Conservation (phyloP, 106 monocot genomes). For the Iris macrosiphon region DNA sequence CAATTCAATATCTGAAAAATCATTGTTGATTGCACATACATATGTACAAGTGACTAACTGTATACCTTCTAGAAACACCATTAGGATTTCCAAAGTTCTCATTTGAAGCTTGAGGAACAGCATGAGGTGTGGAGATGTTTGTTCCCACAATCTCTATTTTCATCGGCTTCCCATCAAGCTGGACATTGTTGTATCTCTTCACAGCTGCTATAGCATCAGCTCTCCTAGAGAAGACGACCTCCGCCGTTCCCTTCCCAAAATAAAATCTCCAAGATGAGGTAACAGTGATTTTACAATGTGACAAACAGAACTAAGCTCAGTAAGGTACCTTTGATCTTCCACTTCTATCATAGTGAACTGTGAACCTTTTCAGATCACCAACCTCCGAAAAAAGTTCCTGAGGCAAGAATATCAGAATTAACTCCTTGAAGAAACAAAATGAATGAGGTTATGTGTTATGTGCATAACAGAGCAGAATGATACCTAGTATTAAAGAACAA, state of each 20-base stretch:
- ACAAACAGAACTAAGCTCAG: not conserved
- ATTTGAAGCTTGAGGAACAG: conserved; percentile 27
- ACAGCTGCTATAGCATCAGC: conserved; percentile 81
- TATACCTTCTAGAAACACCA: conserved; percentile 55
- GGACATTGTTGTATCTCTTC: conserved; percentile 98
- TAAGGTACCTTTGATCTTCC: conserved; percentile 79
- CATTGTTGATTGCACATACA: too few species aligned
- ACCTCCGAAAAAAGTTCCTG: conserved; percentile 95
- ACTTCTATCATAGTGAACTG: conserved; percentile 87
- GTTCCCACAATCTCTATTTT: conserved; percentile 90
- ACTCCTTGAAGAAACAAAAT: too few species aligned
- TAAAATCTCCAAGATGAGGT: not conserved
- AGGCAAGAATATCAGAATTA: too few species aligned
- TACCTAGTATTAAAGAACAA: too few species aligned
- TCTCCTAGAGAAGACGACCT: conserved; percentile 84
- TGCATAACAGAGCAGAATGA: too few species aligned
- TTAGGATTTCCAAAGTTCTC: conserved; percentile 36
- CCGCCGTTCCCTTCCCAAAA: conserved; percentile 79
- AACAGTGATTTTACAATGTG: not conserved
- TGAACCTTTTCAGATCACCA: conserved; percentile 79
- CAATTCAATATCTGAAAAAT: too few species aligned
- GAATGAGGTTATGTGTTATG: too few species aligned
- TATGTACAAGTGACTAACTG: too few species aligned
- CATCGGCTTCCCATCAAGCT: conserved; percentile 98
- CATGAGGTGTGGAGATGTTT: conserved; percentile 49